Evolutionary conservation across 108 stramenopile genomes (phyloP).

Genomic region (Aurantiochytrium sp.): DNA sequence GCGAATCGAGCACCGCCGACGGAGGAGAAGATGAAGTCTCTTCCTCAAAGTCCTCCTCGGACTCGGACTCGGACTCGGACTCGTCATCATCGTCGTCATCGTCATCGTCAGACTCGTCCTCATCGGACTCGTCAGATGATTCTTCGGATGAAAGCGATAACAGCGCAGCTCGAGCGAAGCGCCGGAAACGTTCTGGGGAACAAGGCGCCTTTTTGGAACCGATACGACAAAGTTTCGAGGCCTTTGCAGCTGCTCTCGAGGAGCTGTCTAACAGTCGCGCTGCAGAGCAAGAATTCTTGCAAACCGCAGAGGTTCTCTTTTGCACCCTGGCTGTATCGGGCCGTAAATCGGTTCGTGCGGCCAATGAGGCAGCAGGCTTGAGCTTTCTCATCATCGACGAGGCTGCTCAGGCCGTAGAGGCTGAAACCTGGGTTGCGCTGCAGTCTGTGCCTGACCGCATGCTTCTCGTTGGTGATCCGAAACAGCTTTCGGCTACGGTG

Average conservation of each 20-base stretch:
- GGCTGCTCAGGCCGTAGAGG: conserved; percentile 80
- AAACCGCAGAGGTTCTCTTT: conserved; percentile 18
- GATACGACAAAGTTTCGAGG: background rate
- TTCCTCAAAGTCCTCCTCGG: background rate
- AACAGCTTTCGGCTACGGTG: conserved; percentile 78
- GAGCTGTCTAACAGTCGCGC: background rate
- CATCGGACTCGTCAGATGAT: background rate
- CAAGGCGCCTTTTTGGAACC: background rate
- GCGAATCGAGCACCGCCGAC: background rate
- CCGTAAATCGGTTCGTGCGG: background rate
- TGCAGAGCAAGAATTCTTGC: conserved; percentile 20
- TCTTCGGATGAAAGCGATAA: background rate
- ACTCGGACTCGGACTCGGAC: background rate
- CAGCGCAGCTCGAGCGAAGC: background rate
- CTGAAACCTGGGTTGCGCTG: conserved; percentile 64
- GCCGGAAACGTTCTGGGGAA: too few relatives aligned
- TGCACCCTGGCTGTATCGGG: conserved; percentile 21
- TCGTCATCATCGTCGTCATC: background rate
- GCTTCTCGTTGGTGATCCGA: conserved; percentile 73
- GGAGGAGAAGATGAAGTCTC: background rate
- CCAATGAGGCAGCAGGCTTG: background rate
- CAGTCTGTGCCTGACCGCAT: conserved; percentile 55
- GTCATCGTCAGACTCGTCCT: background rate
- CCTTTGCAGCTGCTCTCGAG: background rate
- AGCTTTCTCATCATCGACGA: conserved; percentile 78